Evolutionary conservation across 2,329 filamentous ascomycete genomes (phyloP), one percentile per base, ranked within the genome.

Genomic region (Monosporascus sp.): DNA sequence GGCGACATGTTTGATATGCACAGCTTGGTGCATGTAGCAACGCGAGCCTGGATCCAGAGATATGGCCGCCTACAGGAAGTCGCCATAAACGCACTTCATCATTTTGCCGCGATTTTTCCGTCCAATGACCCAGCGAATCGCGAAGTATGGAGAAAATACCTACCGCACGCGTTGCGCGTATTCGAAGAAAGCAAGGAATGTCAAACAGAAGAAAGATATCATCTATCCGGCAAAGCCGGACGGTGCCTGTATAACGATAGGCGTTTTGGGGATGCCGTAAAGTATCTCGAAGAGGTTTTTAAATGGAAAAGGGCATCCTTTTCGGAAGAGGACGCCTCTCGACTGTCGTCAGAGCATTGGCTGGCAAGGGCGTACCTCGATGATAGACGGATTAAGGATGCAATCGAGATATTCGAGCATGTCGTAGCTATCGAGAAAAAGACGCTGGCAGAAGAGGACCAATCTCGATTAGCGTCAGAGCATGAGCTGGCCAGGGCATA

Each of bases 11-110:
- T 63, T 40, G 66, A 71, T 35, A 70, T 71, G 63, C 69, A 72
- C 44, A 61, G 65, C 9, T 58, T 72, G 1, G 69, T 72, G 2
- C 68, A 72, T 24, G 24, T 68, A 22, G 65, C 66, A 9, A 63
- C 60, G 5, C 50, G 55, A 24, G 53, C 60, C 26, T 71, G 65
- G 70, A 47, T 64, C 9, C 37, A 56, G 26, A 52, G 52, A 35
- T 48, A 60, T n/a, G 50, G 37, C 1, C 49, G 41, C 16, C 31
- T n/a, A 26, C 49, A 46, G 2, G 7, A 55, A 22, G 41, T 52
- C 7, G 41, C 19, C 35, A 1, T 3, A 26, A 31, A 17, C 3
- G 37, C 26, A 3, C 24, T 55, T n/a, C 14, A 16, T 8, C 53
- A 54, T 27, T 3, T 55, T 22, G 31, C 27, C 1, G n/a, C 3